phyloP scores from a whole-genome alignment of 148 eudicot genomes.

The Simmondsia chinensis region DNA sequence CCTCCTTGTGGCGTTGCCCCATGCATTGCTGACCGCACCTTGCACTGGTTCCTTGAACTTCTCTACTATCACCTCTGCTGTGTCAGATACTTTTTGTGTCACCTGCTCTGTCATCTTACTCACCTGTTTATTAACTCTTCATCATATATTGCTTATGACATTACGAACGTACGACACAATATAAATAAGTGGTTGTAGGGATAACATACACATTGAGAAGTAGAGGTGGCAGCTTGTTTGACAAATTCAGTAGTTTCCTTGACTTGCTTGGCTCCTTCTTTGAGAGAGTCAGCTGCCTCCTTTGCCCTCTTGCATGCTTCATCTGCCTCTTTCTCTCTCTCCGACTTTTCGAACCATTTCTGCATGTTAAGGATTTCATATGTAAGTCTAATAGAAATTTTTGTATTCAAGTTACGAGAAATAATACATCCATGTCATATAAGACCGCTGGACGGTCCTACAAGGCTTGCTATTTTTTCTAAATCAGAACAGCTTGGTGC shows the following conservation, averaged over 20 bases:
- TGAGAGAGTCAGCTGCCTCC: constrained; percentile 42
- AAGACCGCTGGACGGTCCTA: no score
- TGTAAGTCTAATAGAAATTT: no score
- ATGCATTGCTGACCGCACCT: constrained; percentile 12
- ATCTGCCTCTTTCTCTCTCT: constrained; percentile 34
- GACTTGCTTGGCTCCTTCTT: constrained; percentile 36
- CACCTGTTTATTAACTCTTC: background rate
- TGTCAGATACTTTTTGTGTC: constrained; percentile 10
- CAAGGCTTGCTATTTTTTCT: no score
- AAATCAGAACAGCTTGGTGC: no score
- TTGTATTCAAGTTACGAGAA: no score
- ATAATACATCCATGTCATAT: no score
- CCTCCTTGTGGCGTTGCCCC: constrained; percentile 13
- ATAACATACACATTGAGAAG: constrained; percentile 25
- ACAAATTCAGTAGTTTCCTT: constrained; percentile 27
- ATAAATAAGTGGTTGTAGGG: background rate
- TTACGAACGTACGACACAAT: background rate
- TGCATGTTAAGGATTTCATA: no score
- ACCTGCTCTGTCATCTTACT: constrained; percentile 10
- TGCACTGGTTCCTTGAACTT: constrained; percentile 20
- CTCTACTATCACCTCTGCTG: constrained; percentile 9
- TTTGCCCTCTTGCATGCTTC: constrained; percentile 28
- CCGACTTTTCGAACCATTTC: constrained; percentile 13
- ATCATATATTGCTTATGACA: background rate
- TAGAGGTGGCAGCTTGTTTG: constrained; percentile 16